Evolutionary conservation across 1,139 yeast species (phyloP).

Genomic region (Kodamaea plutei): DNA sequence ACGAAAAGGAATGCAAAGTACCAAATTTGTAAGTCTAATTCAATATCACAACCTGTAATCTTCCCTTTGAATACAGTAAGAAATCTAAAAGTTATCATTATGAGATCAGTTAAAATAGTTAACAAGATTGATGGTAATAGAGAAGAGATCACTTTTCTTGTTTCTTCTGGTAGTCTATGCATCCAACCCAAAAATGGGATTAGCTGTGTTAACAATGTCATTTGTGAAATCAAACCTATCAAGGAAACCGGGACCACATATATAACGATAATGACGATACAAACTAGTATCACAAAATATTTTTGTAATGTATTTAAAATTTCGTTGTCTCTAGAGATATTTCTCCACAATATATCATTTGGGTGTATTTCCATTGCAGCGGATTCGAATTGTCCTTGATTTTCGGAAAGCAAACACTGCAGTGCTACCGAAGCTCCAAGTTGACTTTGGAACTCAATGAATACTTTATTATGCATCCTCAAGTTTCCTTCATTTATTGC

Average conservation of each 20-base stretch:
- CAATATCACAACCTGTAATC: conserved; percentile 52
- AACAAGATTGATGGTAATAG: conserved; percentile 59
- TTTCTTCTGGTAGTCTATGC: conserved; percentile 47
- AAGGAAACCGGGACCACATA: conserved; percentile 74
- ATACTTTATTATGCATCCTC: conserved; percentile 37
- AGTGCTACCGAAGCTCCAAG: conserved; percentile 50
- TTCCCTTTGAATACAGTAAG: conserved; percentile 49
- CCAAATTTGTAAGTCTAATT: conserved; percentile 63
- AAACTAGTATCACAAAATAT: conserved; percentile 38
- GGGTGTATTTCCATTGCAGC: conserved; percentile 52
- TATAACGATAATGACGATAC: conserved; percentile 46
- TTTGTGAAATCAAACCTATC: conserved; percentile 62
- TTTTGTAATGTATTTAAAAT: conserved; percentile 31
- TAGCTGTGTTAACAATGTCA: conserved; percentile 52
- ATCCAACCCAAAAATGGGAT: conserved; percentile 54
- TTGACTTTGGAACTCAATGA: conserved; percentile 49
- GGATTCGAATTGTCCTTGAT: conserved; percentile 39
- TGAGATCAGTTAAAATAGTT: conserved; percentile 53
- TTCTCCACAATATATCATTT: conserved; percentile 57
- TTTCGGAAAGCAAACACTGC: conserved; percentile 47
- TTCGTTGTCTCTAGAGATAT: conserved; percentile 36
- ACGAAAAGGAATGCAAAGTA: conserved; percentile 66
- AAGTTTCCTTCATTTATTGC: conserved; percentile 16
- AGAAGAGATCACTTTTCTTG: conserved; percentile 51
- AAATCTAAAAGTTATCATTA: conserved; percentile 47